Evolutionary conservation across 805 yeast species (phyloP), one percentile per base, ranked within the genome.

Genomic region (Grigorovia yakushimaensis): DNA sequence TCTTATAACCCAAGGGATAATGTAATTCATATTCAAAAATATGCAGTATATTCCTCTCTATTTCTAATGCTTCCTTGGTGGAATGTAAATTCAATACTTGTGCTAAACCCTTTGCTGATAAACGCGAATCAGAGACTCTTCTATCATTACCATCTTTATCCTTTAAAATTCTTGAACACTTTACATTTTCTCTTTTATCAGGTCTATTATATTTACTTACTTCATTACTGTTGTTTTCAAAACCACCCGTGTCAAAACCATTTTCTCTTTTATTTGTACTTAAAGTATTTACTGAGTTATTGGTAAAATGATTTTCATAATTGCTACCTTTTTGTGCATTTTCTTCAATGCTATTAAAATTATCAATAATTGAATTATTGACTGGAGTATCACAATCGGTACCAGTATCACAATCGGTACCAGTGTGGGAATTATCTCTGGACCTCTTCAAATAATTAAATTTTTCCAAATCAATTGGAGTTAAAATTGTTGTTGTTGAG

Each of bases 1-100:
- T 84, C 57, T 78, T 77, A 51, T 78, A 75, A 5, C 95, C 95
- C 24, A 88, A 62, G 24, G 82, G 79, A 64, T 85, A 87, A 4
- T 83, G 81, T 46, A 86, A 72, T 18, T 75, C 78, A 39, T 73
- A 69, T 40, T 72, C 74, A 51, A 82, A 73, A 38, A 81, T 71
- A 41, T 71, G 67, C 33, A 82, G 56, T 17, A 82, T 71, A 41
- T 70, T 70, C 35, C 70, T 65, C 55, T 82, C 88, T 18, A 83
- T 62, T 43, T 68, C 70, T 22, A 74, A 71, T 0, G 87, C 81
- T 54, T 81, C 79, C 33, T 72, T 69, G 19, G 76, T 67, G 7
- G 74, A 68, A n/a, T 65, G 59, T 21, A 81, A 62, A 15, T 74
- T 69, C 40, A 81, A 57, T 3, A 79, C 76, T 47, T 68, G 68